These are phyloP conservation scores for Heterobasidion parviporum DNA, from an alignment of 1,284 basidiomycete species.

Conservation along the genomic window DNA sequence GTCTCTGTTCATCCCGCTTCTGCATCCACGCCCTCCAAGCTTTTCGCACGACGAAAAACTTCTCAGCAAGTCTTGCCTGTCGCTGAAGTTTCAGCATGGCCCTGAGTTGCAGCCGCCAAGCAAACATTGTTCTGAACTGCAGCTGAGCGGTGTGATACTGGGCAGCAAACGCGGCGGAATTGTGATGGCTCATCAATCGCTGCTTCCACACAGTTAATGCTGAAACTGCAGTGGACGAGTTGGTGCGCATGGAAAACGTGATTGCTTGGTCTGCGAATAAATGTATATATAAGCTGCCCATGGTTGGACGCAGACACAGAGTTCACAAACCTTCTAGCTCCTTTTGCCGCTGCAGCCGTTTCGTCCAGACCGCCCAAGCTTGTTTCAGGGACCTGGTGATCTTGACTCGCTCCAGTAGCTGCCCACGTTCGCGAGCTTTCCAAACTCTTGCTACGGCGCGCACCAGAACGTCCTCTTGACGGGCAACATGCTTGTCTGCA, in stretches of 20 bases:
- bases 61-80: constrained; percentile 51
- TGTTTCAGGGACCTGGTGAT: constrained; percentile 35
- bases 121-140: constrained; percentile 37
- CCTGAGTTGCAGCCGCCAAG: constrained; percentile 53
- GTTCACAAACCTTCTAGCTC: constrained; percentile 35
- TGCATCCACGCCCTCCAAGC: constrained; percentile 46
- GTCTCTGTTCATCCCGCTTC: constrained; percentile 38
- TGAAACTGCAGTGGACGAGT: constrained; percentile 29
- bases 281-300: neutral
- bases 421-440: constrained; percentile 64
- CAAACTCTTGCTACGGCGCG: constrained; percentile 62
- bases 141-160: constrained; percentile 39
- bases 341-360: constrained; percentile 31
- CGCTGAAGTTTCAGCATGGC: constrained; percentile 41
- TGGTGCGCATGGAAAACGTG: constrained; percentile 39
- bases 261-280: constrained; percentile 25
- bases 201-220: constrained; percentile 44
- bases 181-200: constrained; percentile 37
- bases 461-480: constrained; percentile 56
- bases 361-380: constrained; percentile 48
- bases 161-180: constrained; percentile 41
- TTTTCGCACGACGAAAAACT: constrained; percentile 42
- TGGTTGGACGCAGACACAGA: neutral
- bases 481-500: constrained; percentile 47
- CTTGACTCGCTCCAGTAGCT: constrained; percentile 49